Evolutionary conservation across 2,329 filamentous ascomycete genomes (phyloP), one percentile per base, ranked within the genome.

Genomic region (Clarireedia hainanense): DNA sequence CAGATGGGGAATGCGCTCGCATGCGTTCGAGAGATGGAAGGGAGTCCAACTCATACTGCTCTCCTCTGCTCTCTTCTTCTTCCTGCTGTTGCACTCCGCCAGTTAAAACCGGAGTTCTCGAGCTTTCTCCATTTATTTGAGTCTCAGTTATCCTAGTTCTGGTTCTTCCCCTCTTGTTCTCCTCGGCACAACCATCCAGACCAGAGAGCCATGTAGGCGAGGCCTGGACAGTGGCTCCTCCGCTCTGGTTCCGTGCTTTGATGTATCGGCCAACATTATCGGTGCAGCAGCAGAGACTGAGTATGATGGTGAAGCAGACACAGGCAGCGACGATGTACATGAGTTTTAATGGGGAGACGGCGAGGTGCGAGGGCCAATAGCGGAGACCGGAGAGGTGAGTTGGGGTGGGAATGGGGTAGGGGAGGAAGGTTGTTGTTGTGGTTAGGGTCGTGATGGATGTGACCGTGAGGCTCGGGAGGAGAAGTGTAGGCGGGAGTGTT

Each of bases 241-340:
- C n/a, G 17, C 27, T 48, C 2, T 26, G 47, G 6, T n/a, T 27
- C 15, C 17, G 47, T 6, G 51, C 47, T n/a, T 40, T 54, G 20
- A 48, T 30, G 34, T 54, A 54, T n/a, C 51, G 51, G 20, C 23
- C 43, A 9, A 54, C 20, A 20, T 48, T 36, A 23, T 54, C 51
- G 4, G 42, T 54, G 34, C 51, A 54, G 30, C 42, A 54, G 14
- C 51, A 54, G 4, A 54, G 30, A 34, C 51, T 49, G 24, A 54
- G 37, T 12, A 54, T 15, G n/a, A 54, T 49, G n/a, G 37, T 36
- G 20, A 54, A 48, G 24, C 43, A 48, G 24, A 40, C 51, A 23
- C 51, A 54, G 20, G 17, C 34, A 9, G 51, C 51, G 34, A 54
- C 36, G 12, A 54, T 40, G 27, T 54, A 54, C 51, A 54, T 54